Base-by-base conservation (phyloP, 2,329 filamentous ascomycete species). In the Penicillium sp. region DNA sequence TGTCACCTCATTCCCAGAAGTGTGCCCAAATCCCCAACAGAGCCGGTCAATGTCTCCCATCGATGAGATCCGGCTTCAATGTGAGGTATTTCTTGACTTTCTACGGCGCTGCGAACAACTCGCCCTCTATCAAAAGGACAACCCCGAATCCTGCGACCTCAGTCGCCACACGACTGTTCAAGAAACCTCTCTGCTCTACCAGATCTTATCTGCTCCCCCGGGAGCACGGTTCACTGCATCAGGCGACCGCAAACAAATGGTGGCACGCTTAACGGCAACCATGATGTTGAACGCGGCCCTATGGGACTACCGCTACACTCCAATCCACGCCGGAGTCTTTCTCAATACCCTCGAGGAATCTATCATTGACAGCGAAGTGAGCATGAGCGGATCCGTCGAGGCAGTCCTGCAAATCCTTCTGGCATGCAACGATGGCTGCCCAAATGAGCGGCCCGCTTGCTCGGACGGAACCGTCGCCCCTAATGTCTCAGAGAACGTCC, bases 391-490 rank as follows among this genome's bases (percentile, higher is more conserved):
- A n/a, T 68, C 64, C 1, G 54, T 66, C 2, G 65, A 70, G 38
- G 62, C 66, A 4, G 50, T 67, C 2, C 50, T 69, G 7, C 65
- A 69, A 41, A 67, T 67, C 10, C 50, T 70, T 15, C 51, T 69
- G 1, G 54, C 57, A 36, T 65, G 58, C 36, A 62, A 66, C 8
- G 59, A 65, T 44, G 53, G 58, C 11, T 33, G 26, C 14, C 2
- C 19, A 2, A 16, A 39, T 7, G n/a, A 43, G 14, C 43, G 40
- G 38, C 10, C 30, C 1, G n/a, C 10, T n/a, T n/a, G 13, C 15
- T n/a, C 13, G 3, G 29, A 39, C 4, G 30, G 21, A 3, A 34
- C 16, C 5, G 16, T 30, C 4, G 19, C 42, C 6, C 8, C 45
- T n/a, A 16, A 25, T 10, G 6, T 32, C 0, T 15, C 27, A 4